Conservation (phyloP, 352 stramenopile species). For the Globisporangium megalacanthum region DNA sequence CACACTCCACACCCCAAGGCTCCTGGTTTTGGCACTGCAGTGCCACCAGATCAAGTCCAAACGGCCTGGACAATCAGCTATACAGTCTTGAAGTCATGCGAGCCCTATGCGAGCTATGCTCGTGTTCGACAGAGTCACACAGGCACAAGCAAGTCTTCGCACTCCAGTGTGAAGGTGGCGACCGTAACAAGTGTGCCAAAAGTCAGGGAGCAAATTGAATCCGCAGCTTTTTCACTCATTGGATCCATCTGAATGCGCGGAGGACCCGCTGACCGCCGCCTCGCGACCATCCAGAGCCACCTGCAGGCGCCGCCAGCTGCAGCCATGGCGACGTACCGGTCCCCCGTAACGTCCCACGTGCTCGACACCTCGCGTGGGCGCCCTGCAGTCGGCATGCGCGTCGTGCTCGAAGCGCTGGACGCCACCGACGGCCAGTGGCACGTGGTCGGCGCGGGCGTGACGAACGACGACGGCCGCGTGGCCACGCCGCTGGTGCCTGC, state of each 20-base stretch:
- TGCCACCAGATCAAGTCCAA: no score
- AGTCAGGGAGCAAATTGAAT: no score
- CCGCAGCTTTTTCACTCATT: neutral
- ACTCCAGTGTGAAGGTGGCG: no score
- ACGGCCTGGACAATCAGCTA: no score
- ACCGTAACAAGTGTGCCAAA: neutral
- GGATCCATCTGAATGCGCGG: conserved; percentile 2
- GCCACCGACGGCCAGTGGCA: conserved; percentile 24
- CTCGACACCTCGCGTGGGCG: conserved; percentile 77
- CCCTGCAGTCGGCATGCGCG: conserved; percentile 59
- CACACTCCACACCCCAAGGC: no score
- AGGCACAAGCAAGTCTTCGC: no score
- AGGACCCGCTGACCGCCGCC: conserved; percentile 15
- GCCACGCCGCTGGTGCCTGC: conserved; percentile 41
- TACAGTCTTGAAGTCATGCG: no score
- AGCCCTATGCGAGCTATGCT: no score
- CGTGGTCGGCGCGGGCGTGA: conserved; percentile 44
- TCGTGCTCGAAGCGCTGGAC: conserved; percentile 58
- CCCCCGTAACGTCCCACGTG: conserved; percentile 83
- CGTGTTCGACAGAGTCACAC: no score
- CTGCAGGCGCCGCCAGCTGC: conserved; percentile 6
- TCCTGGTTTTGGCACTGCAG: no score
- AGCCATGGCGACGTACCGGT: conserved; percentile 30
- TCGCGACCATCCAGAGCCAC: conserved; percentile 26
- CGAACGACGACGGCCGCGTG: conserved; percentile 76